phyloP scores from a whole-genome alignment of 192 early-diverging fungal genomes.

The Umbelopsis sp. region DNA sequence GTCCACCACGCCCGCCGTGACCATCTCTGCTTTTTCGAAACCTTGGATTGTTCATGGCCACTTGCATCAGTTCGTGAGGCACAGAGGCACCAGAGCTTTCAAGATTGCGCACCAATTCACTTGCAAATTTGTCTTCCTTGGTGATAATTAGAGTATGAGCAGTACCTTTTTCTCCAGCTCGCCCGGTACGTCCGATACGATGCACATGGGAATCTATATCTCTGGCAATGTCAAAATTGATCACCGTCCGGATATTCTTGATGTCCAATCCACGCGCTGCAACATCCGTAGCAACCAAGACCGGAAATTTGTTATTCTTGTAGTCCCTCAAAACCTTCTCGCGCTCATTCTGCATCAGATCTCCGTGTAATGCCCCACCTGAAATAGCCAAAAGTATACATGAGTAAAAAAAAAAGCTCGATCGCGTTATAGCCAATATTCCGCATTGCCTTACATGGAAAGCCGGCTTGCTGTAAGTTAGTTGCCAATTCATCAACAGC shows the following conservation, averaged over 20 bases:
- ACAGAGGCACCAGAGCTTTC: constrained; percentile 58
- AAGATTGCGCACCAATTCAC: constrained; percentile 62
- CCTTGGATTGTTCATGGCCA: constrained; percentile 62
- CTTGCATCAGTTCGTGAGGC: constrained; percentile 42
- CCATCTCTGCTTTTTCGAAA: constrained; percentile 54
- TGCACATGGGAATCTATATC: constrained; percentile 89
- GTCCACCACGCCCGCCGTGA: constrained; percentile 40
- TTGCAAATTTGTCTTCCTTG: constrained; percentile 69
- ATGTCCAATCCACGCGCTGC: constrained; percentile 85
- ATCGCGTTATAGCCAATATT: background rate
- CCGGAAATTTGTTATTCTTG: constrained; percentile 58
- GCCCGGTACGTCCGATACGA: constrained; percentile 72
- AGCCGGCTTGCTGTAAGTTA: constrained; percentile 60
- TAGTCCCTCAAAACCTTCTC: constrained; percentile 73
- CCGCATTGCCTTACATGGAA: constrained; percentile 53
- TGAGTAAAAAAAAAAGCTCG: constrained; percentile 8
- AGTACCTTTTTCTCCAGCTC: constrained; percentile 71
- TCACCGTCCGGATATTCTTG: constrained; percentile 69
- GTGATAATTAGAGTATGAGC: constrained; percentile 64
- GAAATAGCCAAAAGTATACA: constrained; percentile 21
- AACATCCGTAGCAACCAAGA: constrained; percentile 70
- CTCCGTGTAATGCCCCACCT: constrained; percentile 74
- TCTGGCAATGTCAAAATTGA: constrained; percentile 80
- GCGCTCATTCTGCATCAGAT: constrained; percentile 75
- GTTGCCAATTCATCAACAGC: constrained; percentile 70